Percentiles rank a stretch among this genome's conserved stretches.
Evolutionary conservation across 2,329 filamentous ascomycete species (phyloP).

Genomic region (Stagonosporopsis tanaceti): DNA sequence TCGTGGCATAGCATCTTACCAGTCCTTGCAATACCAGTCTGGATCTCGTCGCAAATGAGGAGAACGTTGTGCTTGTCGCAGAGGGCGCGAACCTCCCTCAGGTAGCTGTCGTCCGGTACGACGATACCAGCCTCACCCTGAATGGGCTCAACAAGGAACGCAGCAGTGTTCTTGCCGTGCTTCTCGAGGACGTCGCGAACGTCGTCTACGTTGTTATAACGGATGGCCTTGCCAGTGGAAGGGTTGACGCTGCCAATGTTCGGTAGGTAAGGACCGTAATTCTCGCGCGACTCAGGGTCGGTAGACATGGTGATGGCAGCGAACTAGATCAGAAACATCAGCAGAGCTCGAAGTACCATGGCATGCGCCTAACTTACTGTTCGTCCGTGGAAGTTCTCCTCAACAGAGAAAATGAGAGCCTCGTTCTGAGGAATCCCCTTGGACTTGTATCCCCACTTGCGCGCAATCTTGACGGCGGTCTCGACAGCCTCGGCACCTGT

Average conservation of each 20-base stretch:
- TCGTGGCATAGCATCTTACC: slow-evolving; percentile 93
- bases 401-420: slow-evolving; percentile 82
- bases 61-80: slow-evolving; percentile 97
- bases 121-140: slow-evolving; percentile 98
- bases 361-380: slow-evolving; percentile 68
- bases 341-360: not conserved
- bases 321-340: slow-evolving; percentile 66
- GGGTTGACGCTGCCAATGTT: slow-evolving; percentile 82
- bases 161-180: slow-evolving; percentile 85
- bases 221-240: slow-evolving; percentile 77
- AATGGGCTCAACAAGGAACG: slow-evolving; percentile 94
- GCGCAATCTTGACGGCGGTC: slow-evolving; percentile 92
- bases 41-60: slow-evolving; percentile 97
- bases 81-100: slow-evolving; percentile 78
- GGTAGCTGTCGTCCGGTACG: slow-evolving; percentile 89
- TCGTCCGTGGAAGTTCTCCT: slow-evolving; percentile 95
- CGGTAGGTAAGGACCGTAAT: slow-evolving; percentile 96
- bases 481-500: slow-evolving; percentile 96
- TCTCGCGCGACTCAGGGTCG: slow-evolving; percentile 92
- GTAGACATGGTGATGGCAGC: slow-evolving; percentile 94
- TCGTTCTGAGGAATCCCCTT: slow-evolving; percentile 87
- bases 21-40: slow-evolving; percentile 95
- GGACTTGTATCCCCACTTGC: slow-evolving; percentile 98
- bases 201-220: slow-evolving; percentile 85
- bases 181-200: slow-evolving; percentile 79